phyloP scores from a whole-genome alignment of 1,284 basidiomycete species.

The Butyriboletus appendiculatus region DNA sequence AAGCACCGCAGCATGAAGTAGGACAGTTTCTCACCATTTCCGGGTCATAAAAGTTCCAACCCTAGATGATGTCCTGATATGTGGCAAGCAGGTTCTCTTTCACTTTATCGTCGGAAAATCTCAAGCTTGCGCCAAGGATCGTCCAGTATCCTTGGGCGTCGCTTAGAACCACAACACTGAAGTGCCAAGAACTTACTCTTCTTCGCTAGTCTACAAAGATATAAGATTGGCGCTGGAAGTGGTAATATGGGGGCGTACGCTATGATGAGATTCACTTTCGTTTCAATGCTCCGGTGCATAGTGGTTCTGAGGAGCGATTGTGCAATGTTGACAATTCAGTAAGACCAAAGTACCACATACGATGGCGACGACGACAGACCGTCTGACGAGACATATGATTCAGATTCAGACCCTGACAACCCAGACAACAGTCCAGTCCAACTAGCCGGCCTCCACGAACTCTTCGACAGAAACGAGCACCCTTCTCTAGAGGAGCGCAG shows the following conservation, averaged over 20 bases:
- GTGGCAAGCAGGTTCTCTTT: neutral
- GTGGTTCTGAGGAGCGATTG: too few relatives aligned
- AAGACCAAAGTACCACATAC: conserved; percentile 3
- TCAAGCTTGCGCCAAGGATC: neutral
- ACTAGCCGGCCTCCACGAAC: conserved; percentile 70
- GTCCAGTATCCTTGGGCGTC: neutral
- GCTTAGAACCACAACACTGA: neutral
- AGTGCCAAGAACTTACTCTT: neutral
- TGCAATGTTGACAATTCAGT: too few relatives aligned
- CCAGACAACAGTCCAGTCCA: conserved; percentile 53
- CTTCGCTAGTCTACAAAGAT: neutral
- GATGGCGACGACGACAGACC: conserved; percentile 30
- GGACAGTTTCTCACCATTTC: neutral
- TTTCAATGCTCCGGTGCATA: neutral
- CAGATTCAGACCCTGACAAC: conserved; percentile 23
- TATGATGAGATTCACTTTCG: neutral
- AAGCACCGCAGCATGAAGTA: neutral
- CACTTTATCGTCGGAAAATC: neutral
- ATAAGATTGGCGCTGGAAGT: neutral
- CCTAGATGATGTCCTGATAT: neutral
- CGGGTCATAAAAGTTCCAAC: neutral
- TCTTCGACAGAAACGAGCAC: conserved; percentile 74
- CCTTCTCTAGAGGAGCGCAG: conserved; percentile 68
- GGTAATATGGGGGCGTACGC: neutral
- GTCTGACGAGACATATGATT: conserved; percentile 23